Evolutionary conservation across 2,329 filamentous ascomycete species (phyloP), one percentile per base, ranked within the genome.

Genomic region (Dactylellina parvicollis): DNA sequence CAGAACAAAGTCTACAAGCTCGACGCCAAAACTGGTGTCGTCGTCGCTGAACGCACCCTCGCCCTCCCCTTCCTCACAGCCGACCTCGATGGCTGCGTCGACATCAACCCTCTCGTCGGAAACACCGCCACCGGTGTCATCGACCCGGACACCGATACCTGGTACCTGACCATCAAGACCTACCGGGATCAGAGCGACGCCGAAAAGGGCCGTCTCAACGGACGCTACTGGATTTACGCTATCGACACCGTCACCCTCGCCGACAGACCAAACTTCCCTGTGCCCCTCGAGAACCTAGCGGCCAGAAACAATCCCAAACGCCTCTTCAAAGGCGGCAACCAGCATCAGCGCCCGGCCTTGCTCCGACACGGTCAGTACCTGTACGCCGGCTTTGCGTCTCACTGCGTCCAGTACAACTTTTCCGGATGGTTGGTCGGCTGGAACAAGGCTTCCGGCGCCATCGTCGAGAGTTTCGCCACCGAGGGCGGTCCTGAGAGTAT

Each of bases 1-100:
- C 85, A 86, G 76, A 87, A 87, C 78, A 86, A 86, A 55, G 78
- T 87, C 4, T 86, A 86, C 77, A 86, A 85, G 72, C 78, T 87
- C 28, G 81, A 87, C 75, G 84, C 84, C 0, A 84, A 84, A 76
- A 86, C 84, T 0, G 85, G 85, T 18, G 81, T 79, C 2, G 84
- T 87, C 20, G 75, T 87, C 14, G 77, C 79, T 0, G 81, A 80
- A 0, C 80, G 84, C 4, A 85, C 83, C 24, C 79, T 87, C 0
- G 81, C 82, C 61, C 82, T 84, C 49, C 83, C 83, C 5, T 85
- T 85, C 75, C 76, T 84, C 49, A 80, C 81, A 14, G 79, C 80
- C 14, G 83, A 85, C 66, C 78, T 85, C 8, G 78, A 82, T 64
- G 82, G 82, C 64, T 85, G 83, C 69, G 80, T 82, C 22, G 83